Evolutionary conservation across 1,139 yeast species (phyloP).

Genomic region (Trichomonascaceae sp.): DNA sequence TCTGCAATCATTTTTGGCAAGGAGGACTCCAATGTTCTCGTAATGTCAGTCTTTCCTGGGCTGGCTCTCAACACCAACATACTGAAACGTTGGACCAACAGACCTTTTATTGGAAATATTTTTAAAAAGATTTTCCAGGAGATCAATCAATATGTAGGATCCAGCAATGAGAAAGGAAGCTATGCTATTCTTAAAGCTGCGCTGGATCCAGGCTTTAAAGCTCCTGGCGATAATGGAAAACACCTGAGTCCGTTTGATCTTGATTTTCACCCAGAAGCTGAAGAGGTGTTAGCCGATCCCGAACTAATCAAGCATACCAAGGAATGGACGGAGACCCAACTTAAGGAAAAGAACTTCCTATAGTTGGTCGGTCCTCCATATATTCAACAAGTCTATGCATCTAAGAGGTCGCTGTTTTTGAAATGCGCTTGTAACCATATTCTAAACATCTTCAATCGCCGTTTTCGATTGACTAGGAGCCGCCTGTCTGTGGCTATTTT

Average conservation of each 20-base stretch:
- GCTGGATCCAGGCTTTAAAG: slow-evolving; percentile 45
- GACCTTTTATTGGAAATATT: slow-evolving; percentile 67
- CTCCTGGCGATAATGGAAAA: slow-evolving; percentile 60
- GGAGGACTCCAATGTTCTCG: slow-evolving; percentile 59
- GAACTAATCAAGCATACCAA: slow-evolving; percentile 66
- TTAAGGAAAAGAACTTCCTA: slow-evolving; percentile 43
- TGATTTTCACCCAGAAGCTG: slow-evolving; percentile 56
- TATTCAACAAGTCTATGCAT: neutral
- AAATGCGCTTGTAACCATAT: slow-evolving; percentile 96
- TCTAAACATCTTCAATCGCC: slow-evolving; percentile 89
- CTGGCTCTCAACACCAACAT: slow-evolving; percentile 73
- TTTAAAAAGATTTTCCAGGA: slow-evolving; percentile 66
- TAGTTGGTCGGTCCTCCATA: neutral
- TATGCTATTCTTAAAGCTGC: slow-evolving; percentile 61
- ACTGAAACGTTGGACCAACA: slow-evolving; percentile 66
- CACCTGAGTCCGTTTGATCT: slow-evolving; percentile 53
- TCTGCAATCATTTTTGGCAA: slow-evolving; percentile 59
- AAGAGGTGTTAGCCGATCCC: slow-evolving; percentile 44
- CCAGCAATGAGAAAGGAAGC: slow-evolving; percentile 65
- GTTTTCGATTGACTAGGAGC: slow-evolving; percentile 83
- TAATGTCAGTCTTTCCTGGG: slow-evolving; percentile 78
- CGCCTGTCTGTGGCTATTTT: slow-evolving; percentile 88
- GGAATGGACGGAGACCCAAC: slow-evolving; percentile 73
- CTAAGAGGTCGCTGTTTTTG: slow-evolving; percentile 20
- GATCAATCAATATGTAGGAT: slow-evolving; percentile 65